A percentile compares a stretch with the other conserved stretches of the same genome.
Evolutionary conservation across 1,139 yeast species (phyloP).

Genomic region (Yamadazyma blattariae): DNA sequence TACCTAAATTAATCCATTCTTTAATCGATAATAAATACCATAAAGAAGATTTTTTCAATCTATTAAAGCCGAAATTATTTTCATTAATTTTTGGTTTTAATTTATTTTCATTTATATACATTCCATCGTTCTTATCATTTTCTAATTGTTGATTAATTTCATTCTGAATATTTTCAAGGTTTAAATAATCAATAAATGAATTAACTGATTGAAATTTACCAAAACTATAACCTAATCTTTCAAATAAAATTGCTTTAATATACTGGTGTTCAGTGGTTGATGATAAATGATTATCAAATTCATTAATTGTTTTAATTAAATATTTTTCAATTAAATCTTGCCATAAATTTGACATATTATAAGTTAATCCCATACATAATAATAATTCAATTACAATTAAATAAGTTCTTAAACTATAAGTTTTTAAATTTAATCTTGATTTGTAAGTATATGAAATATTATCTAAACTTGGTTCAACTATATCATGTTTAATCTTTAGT

Average conservation of each 20-base stretch:
- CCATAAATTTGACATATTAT: slow-evolving; percentile 48
- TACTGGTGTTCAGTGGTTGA: slow-evolving; percentile 32
- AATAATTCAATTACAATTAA: slow-evolving; percentile 49
- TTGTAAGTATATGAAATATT: slow-evolving; percentile 50
- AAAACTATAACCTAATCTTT: slow-evolving; percentile 38
- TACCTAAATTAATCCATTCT: slow-evolving; percentile 54
- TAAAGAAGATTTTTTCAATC: slow-evolving; percentile 66
- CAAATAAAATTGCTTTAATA: slow-evolving; percentile 41
- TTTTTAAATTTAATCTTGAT: slow-evolving; percentile 62
- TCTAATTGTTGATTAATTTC: slow-evolving; percentile 7
- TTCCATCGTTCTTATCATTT: slow-evolving; percentile 7
- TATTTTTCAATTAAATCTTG: slow-evolving; percentile 45
- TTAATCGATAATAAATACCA: slow-evolving; percentile 78
- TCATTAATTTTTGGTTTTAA: slow-evolving; percentile 13
- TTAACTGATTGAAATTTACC: slow-evolving; percentile 19
- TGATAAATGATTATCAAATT: slow-evolving; percentile 35
- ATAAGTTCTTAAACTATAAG: slow-evolving; percentile 53
- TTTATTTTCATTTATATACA: slow-evolving; percentile 11
- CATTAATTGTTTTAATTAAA: slow-evolving; percentile 38
- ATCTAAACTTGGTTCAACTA: slow-evolving; percentile 66
- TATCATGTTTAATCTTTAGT: slow-evolving; percentile 57
- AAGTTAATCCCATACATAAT: slow-evolving; percentile 43
- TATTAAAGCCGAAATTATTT: slow-evolving; percentile 29
- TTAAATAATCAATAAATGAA: slow-evolving; percentile 6
- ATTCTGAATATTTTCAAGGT: slow-evolving; percentile 13